phyloP scores from a whole-genome alignment of 2,329 filamentous ascomycete species.

The Pseudonectria foliicola region DNA sequence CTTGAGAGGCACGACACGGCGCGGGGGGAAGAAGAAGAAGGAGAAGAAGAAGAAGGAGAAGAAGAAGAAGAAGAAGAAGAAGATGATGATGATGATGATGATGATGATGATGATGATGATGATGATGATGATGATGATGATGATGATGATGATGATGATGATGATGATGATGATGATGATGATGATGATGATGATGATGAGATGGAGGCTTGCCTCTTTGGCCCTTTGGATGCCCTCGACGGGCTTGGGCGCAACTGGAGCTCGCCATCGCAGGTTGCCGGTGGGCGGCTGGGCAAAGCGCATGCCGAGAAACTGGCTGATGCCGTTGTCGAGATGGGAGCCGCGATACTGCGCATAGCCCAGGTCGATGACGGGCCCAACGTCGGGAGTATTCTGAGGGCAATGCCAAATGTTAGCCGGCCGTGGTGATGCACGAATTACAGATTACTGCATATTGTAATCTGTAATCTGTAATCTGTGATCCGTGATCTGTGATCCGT shows the following conservation, averaged over 20 bases:
- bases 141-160: too few species aligned
- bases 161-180: too few species aligned
- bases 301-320: slow-evolving; percentile 40
- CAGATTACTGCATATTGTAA: too few species aligned
- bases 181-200: too few species aligned
- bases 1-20: slow-evolving; percentile 1
- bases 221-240: slow-evolving; percentile 28
- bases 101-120: too few species aligned
- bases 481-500: too few species aligned
- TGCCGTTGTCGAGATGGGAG: slow-evolving; percentile 27
- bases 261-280: slow-evolving; percentile 42
- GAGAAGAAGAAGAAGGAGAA: neutral
- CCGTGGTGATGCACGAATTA: too few species aligned
- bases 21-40: neutral
- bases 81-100: too few species aligned
- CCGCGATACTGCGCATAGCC: slow-evolving; percentile 41
- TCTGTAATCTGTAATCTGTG: too few species aligned
- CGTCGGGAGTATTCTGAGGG: neutral
- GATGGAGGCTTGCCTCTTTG: slow-evolving; percentile 25
- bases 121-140: too few species aligned
- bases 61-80: too few species aligned
- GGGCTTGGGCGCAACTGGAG: slow-evolving; percentile 37
- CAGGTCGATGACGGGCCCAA: slow-evolving; percentile 27
- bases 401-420: too few species aligned
- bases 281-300: slow-evolving; percentile 47